phyloP scores from a whole-genome alignment of 306 rosid genomes.

The Canavalia gladiata region DNA sequence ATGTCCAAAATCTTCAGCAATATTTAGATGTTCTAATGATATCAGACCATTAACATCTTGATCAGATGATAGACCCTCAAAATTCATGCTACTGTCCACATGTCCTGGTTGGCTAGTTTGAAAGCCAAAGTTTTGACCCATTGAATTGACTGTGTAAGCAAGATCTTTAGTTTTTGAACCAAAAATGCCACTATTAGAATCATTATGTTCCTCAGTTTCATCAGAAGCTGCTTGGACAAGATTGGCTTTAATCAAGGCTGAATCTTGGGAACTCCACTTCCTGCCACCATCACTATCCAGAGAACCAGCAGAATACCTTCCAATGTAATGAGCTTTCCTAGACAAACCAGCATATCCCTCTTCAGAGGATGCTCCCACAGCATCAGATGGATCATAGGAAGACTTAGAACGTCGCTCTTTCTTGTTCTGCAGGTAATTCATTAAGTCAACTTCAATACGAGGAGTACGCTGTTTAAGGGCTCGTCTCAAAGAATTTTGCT shows the following conservation, averaged over 20 bases:
- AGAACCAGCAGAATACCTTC: slow-evolving; percentile 92
- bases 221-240: slow-evolving; percentile 71
- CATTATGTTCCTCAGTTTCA: slow-evolving; percentile 68
- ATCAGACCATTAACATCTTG: slow-evolving; percentile 63
- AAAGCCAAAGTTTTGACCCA: slow-evolving; percentile 64
- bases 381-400: slow-evolving; percentile 90
- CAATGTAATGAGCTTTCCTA: slow-evolving; percentile 74
- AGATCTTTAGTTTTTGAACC: slow-evolving; percentile 64
- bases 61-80: slow-evolving; percentile 64
- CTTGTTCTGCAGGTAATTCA: slow-evolving; percentile 94
- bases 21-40: slow-evolving; percentile 63
- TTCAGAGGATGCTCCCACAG: slow-evolving; percentile 91
- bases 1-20: slow-evolving; percentile 60
- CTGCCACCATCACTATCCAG: slow-evolving; percentile 81
- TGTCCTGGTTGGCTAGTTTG: slow-evolving; percentile 63
- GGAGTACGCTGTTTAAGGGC: slow-evolving; percentile 96
- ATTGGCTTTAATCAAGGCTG: slow-evolving; percentile 59
- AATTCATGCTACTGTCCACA: slow-evolving; percentile 60
- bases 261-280: slow-evolving; percentile 96
- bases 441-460: slow-evolving; percentile 97
- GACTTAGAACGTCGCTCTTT: slow-evolving; percentile 87
- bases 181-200: slow-evolving; percentile 60
- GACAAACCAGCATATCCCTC: slow-evolving; percentile 82
- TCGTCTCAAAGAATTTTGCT: slow-evolving; percentile 94
- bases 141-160: slow-evolving; percentile 49